Base-by-base conservation (phyloP, 2,329 filamentous ascomycete species). In the Paecilomyces dactylethromorphus region DNA sequence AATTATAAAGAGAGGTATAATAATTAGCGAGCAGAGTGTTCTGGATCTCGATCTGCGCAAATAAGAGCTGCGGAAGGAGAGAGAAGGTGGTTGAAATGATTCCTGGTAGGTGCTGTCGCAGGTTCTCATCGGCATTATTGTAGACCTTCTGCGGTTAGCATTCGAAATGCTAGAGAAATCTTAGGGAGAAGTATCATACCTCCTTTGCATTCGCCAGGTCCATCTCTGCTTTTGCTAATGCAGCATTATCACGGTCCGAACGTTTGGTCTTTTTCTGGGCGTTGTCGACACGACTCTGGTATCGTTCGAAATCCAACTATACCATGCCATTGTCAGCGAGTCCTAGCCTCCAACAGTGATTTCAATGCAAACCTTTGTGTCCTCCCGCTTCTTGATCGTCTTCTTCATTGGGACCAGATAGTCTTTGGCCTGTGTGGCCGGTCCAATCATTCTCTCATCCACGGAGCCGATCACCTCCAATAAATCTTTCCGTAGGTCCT, bases 371-470 rank as follows among this genome's bases (percentile, higher is more conserved):
- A 83, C 82, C 76, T 91, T 87, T 75, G 87, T 90, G 67, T 92
- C 89, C 69, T 94, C 90, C 53, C 91, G 81, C 73, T 91, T 92
- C 76, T 93, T 94, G 68, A 95, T 90, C 1, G 87, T 87, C 76
- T 92, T 94, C 68, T 89, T 87, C 70, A 94, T 81, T 1, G 88
- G 86, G 63, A 87, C 84, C 60, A 93, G 80, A 57, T 78, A 84
- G 56, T 87, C 84, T 66, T 85, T 88, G 7, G 88, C 88, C 56
- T 88, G 83, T 59, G 83, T 84, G 3, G 87, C 88, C 0, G 90
- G 89, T 59, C 81, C 81, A 56, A 92, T 83, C 62, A 94, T 82
- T 64, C 85, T 84, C 10, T 79, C 76, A 63, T 93, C 89, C 63
- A 95, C 89, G 65, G 85, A 81, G 58, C 77, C 80, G 58, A 94